A percentile compares a stretch with the other conserved stretches of the same genome.
Conservation (phyloP, 2,329 filamentous ascomycete species). For the Calonectria naviculata region DNA sequence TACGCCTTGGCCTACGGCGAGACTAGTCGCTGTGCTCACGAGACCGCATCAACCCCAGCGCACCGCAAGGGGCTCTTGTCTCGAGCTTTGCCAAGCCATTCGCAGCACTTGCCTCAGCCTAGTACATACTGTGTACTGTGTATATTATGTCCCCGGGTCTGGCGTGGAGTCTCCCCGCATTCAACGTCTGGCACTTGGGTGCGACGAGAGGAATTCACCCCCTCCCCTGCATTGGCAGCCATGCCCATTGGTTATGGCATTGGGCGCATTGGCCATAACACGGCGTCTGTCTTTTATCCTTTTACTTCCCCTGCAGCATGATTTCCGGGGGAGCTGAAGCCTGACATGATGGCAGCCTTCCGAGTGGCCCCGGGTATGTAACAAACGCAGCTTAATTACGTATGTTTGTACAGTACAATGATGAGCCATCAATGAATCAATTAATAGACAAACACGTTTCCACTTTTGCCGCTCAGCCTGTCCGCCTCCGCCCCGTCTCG, state of each 20-base stretch:
- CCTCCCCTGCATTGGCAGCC: constrained; percentile 15
- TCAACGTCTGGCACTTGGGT: background rate
- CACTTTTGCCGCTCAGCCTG: constrained; percentile 5
- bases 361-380: constrained; percentile 11
- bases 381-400: constrained; percentile 6
- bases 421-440: background rate
- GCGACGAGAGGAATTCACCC: background rate
- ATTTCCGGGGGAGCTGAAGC: background rate
- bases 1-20: background rate
- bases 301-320: background rate
- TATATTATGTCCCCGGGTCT: background rate
- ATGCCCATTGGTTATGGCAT: background rate
- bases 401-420: background rate
- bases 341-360: background rate
- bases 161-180: constrained; percentile 20
- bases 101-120: background rate
- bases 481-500: background rate
- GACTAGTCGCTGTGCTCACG: background rate
- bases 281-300: background rate
- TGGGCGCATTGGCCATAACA: constrained; percentile 9
- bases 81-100: background rate
- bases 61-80: background rate
- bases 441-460: background rate
- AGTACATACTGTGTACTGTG: constrained; percentile 11
- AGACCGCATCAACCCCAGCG: background rate